Conservation (phyloP, 352 stramenopile genomes). For the Pythium brachiatum region DNA sequence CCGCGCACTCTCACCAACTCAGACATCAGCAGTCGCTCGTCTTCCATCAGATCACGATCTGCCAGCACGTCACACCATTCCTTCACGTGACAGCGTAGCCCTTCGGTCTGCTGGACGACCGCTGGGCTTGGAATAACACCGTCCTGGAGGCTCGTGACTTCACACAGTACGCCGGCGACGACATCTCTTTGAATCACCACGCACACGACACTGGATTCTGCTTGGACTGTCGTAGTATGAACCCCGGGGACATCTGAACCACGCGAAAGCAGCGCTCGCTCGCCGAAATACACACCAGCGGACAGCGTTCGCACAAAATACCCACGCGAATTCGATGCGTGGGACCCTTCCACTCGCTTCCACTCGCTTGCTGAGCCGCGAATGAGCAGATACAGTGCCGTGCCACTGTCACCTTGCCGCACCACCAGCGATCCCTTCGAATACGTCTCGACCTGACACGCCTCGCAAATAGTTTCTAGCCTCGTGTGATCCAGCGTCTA, state of each 20-base stretch:
- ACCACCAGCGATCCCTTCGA: background rate
- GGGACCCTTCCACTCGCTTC: background rate
- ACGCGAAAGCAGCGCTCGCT: background rate
- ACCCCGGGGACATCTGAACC: background rate
- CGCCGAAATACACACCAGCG: constrained; percentile 5
- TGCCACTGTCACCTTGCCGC: background rate
- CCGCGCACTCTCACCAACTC: background rate
- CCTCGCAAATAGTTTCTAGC: background rate
- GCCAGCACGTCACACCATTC: background rate
- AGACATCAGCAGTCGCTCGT: background rate
- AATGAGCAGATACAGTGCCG: background rate
- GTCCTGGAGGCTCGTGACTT: background rate
- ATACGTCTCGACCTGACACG: background rate
- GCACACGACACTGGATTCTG: constrained; percentile 1
- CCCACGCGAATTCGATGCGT: background rate
- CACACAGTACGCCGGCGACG: background rate
- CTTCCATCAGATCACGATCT: background rate
- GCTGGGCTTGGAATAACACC: background rate
- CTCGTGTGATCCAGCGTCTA: background rate
- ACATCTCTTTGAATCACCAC: background rate
- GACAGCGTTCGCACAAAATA: background rate
- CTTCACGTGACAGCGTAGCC: constrained; percentile 1
- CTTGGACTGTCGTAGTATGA: background rate
- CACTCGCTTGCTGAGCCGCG: background rate
- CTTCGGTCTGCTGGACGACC: background rate